Base-by-base conservation (phyloP, 768 basidiomycete genomes). In the Auriculariales sp. region DNA sequence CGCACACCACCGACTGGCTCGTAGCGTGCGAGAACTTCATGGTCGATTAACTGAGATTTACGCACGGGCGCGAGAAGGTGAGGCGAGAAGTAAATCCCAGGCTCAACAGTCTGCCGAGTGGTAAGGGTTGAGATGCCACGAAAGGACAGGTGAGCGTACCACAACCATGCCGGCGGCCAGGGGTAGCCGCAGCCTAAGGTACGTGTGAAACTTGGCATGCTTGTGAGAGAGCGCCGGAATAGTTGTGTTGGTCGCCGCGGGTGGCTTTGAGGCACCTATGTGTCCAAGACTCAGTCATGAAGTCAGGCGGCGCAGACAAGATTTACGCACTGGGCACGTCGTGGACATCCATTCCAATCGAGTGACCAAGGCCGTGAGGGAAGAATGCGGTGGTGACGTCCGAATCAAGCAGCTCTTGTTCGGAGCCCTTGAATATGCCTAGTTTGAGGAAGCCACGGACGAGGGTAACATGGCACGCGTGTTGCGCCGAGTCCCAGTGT, bases 361-460 rank as follows among this genome's bases (percentile, higher is more conserved):
- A 85, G 61, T 97, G 93, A 0, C 91, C 90, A 32, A 85, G 68
- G 2, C 93, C 94, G 59, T 97, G 93, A 9, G 93, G 93, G 75
- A 88, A 97, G 71, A 97, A 97, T 0, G 89, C 87, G 1, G 80
- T 67, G 54, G 81, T 81, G 35, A 87, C 65, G 0, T 91, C 92
- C 3, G 80, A 81, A 15, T 73, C 73, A 5, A 95, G 69, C 50
- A 97, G 79, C 22, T 75, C 77, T 47, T 79, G 74, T 54, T 77
- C 75, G 3, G 76, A 68, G 58, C 78, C 80, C 75, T 76, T 80
- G 73, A 97, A 90, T 59, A 98, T 85, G 0, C 91, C 91, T 14
- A 97, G 73, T 9, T 70, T 62, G 58, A 91, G 71, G 68, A 98
- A 88, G 12, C 86, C 84, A 30, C 74, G 72, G 3, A 93, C 75